A percentile compares a stretch with the other conserved stretches of the same genome.
Evolutionary conservation across 2,329 filamentous ascomycete species (phyloP).

Genomic region (Bipolaris sorokiniana): DNA sequence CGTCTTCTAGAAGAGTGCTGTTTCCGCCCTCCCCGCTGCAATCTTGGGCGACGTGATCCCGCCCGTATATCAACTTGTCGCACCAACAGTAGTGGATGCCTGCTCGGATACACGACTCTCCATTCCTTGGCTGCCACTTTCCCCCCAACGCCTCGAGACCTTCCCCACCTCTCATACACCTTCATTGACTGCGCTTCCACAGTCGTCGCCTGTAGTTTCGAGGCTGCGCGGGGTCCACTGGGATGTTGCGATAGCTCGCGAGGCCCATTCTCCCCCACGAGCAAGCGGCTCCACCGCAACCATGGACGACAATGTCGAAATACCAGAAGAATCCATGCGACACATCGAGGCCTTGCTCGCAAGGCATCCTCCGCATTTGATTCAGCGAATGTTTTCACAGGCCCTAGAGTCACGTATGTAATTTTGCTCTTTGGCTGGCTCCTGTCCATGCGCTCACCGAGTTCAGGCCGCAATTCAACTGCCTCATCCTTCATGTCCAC

Average conservation of each 20-base stretch:
- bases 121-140: constrained; percentile 36
- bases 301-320: constrained; percentile 46
- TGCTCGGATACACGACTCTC: constrained; percentile 42
- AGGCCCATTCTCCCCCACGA: constrained; percentile 6
- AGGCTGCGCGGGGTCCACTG: constrained; percentile 16
- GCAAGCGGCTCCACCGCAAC: constrained; percentile 21
- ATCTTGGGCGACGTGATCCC: constrained; percentile 43
- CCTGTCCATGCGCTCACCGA: constrained; percentile 26
- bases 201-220: constrained; percentile 14
- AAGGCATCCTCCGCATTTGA: constrained; percentile 45
- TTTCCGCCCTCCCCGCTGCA: constrained; percentile 44
- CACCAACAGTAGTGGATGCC: constrained; percentile 43
- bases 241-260: constrained; percentile 28
- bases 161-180: constrained; percentile 29
- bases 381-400: constrained; percentile 48
- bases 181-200: constrained; percentile 21
- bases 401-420: constrained; percentile 45
- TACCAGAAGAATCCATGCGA: constrained; percentile 47
- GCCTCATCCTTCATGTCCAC: constrained; percentile 44
- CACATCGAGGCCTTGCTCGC: constrained; percentile 47
- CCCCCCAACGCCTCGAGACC: constrained; percentile 26
- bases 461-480: constrained; percentile 42
- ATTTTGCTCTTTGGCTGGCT: background rate
- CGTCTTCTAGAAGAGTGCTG: constrained; percentile 47
- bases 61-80: constrained; percentile 44